phyloP scores from a whole-genome alignment of 257 asterid species.

The Solanum gandarillasii region DNA sequence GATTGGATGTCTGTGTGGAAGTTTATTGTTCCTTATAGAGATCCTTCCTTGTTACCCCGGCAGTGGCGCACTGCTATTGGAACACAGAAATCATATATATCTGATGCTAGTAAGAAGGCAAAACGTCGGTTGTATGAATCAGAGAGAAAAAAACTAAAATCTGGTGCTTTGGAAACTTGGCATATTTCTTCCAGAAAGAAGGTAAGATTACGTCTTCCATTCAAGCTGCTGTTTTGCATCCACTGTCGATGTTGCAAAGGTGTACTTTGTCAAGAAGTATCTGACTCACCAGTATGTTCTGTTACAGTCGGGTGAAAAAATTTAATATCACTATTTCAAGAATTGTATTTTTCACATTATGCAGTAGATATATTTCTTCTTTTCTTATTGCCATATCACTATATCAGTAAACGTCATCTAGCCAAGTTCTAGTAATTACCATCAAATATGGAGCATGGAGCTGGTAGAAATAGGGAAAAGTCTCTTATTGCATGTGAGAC shows the following conservation, averaged over 20 bases:
- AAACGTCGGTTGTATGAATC: slow-evolving; percentile 55
- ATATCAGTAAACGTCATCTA: neutral
- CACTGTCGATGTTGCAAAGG: neutral
- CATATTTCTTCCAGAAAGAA: slow-evolving; percentile 61
- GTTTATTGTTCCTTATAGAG: slow-evolving; percentile 81
- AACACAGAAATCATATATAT: slow-evolving; percentile 85
- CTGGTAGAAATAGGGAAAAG: neutral
- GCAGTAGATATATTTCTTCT: neutral
- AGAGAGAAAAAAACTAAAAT: slow-evolving; percentile 46
- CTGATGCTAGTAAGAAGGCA: slow-evolving; percentile 63
- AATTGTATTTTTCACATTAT: neutral
- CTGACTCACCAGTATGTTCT: neutral
- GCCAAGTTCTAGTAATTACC: neutral
- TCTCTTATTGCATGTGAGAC: neutral
- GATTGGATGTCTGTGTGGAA: slow-evolving; percentile 94
- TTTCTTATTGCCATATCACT: neutral
- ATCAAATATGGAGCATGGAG: neutral
- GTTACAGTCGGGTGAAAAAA: neutral
- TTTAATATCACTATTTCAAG: neutral
- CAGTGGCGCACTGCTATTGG: slow-evolving; percentile 95
- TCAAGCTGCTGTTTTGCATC: neutral
- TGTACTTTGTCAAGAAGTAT: neutral
- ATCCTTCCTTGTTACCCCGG: slow-evolving; percentile 91
- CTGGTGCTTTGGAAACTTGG: slow-evolving; percentile 38
- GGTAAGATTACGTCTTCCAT: slow-evolving; percentile 26